A percentile compares a stretch with the other conserved stretches of the same genome.
Evolutionary conservation across 2,329 filamentous ascomycete species (phyloP).

Genomic region (Pseudogymnoascus sp.): DNA sequence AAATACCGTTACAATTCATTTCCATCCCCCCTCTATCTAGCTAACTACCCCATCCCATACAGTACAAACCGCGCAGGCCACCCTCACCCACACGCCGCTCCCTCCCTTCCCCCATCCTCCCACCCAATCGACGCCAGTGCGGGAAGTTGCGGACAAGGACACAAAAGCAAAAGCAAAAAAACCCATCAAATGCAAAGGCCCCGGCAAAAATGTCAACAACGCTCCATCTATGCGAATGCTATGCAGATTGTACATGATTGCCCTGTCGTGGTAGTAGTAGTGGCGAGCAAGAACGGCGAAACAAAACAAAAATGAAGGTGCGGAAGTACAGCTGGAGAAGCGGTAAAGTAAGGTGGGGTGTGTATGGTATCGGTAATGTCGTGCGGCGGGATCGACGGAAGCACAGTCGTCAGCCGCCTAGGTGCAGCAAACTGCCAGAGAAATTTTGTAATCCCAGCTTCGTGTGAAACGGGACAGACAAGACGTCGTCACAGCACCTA

Average conservation of each 20-base stretch:
- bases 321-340: not conserved
- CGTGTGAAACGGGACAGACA: not conserved
- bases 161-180: not conserved
- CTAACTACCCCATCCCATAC: not conserved
- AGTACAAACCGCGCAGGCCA: not conserved
- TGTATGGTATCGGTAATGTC: not conserved
- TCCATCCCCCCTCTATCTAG: not conserved
- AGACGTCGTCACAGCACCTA: constrained; percentile 13
- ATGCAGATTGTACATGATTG: not conserved
- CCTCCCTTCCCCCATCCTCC: not conserved
- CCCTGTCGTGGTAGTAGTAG: not conserved
- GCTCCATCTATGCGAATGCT: constrained; percentile 5
- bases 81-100: not conserved
- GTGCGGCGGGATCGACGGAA: not conserved
- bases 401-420: not conserved
- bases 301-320: not conserved
- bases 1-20: constrained; percentile 1
- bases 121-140: not conserved
- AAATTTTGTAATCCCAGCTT: not conserved
- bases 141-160: not conserved
- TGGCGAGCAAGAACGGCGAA: not conserved
- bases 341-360: not conserved
- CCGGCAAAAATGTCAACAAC: constrained; percentile 23
- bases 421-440: not conserved
- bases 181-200: not conserved